A percentile compares a stretch with the other conserved stretches of the same genome.
Evolutionary conservation across 225 moss, liverwort and hornwort genomes (phyloP).

Genomic region (Polytrichum commune): DNA sequence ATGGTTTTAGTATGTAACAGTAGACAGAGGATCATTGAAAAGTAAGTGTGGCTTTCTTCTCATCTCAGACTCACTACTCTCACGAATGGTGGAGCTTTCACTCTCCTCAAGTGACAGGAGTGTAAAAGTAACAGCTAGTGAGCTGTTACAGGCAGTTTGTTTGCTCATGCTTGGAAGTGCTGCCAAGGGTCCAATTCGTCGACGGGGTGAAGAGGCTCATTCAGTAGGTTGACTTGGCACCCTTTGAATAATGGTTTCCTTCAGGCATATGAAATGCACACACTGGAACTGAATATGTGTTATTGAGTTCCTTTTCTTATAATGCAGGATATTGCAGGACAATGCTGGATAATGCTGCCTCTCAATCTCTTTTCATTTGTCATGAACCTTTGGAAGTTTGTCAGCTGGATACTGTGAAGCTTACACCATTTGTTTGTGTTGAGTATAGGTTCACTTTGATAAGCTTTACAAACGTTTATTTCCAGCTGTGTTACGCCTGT

Average conservation of each 20-base stretch:
- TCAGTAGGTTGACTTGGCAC: constrained; percentile 38
- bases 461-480: constrained; percentile 83
- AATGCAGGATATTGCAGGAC: too few relatives aligned
- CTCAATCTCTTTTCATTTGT: too few relatives aligned
- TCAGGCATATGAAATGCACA: not conserved
- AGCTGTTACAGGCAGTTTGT: constrained; percentile 90
- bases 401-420: too few relatives aligned
- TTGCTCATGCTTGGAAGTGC: constrained; percentile 94
- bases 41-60: constrained; percentile 1
- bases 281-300: too few relatives aligned
- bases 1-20: too few relatives aligned
- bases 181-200: constrained; percentile 84
- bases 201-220: constrained; percentile 55
- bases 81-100: constrained; percentile 81
- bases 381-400: too few relatives aligned
- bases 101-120: constrained; percentile 84
- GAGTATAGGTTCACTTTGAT: constrained; percentile 65
- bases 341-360: too few relatives aligned
- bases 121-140: constrained; percentile 84
- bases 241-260: not conserved
- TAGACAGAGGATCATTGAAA: too few relatives aligned
- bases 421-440: not conserved
- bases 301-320: too few relatives aligned
- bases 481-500: constrained; percentile 80
- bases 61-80: constrained; percentile 59